Evolutionary conservation across 1,284 basidiomycete genomes (phyloP).

Genomic region (Vanrija sp.): DNA sequence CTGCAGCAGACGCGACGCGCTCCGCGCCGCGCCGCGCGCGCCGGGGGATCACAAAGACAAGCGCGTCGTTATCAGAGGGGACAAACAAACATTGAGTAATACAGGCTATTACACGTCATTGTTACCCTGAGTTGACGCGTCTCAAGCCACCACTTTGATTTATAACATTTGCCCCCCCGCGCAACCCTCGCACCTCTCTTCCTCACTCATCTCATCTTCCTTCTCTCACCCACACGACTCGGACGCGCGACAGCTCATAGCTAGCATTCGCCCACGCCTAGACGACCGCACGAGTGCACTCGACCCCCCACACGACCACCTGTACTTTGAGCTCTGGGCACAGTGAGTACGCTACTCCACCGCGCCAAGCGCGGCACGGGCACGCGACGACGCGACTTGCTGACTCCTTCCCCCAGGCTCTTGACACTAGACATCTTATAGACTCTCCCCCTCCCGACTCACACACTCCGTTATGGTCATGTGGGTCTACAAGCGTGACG

Average conservation of each 20-base stretch:
- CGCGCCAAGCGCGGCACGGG: too few species aligned
- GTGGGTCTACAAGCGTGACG: constrained; percentile 49
- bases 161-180: neutral
- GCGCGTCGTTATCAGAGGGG: neutral
- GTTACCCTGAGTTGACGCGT: constrained; percentile 2
- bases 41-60: neutral
- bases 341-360: too few species aligned
- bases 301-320: neutral
- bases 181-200: neutral
- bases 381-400: too few species aligned
- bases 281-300: neutral
- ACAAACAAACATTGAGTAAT: neutral
- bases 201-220: constrained; percentile 3
- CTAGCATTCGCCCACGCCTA: neutral
- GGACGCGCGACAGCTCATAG: constrained; percentile 6
- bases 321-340: too few species aligned
- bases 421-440: too few species aligned
- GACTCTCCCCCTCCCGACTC: neutral
- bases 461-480: constrained; percentile 33
- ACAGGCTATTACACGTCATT: neutral
- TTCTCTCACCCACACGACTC: constrained; percentile 54
- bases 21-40: neutral
- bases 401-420: too few species aligned
- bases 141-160: neutral
- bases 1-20: neutral